A percentile compares a stretch with the other conserved stretches of the same genome.
phyloP scores from a whole-genome alignment of 1,284 basidiomycete genomes.

The Baeospora myosura region DNA sequence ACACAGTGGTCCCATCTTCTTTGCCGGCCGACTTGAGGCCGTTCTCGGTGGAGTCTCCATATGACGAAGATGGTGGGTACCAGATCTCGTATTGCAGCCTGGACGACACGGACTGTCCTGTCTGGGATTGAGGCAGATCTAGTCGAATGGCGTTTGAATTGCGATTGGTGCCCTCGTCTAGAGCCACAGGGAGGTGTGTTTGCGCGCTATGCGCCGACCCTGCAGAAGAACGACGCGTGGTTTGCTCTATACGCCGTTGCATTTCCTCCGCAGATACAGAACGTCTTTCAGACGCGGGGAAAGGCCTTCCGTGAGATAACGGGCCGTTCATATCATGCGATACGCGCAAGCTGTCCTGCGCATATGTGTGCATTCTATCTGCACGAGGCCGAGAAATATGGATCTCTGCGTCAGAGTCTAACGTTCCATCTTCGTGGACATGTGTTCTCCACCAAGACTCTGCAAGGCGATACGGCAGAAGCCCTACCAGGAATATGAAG shows the following conservation, averaged over 20 bases:
- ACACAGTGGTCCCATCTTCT: too few species aligned
- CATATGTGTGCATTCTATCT: too few species aligned
- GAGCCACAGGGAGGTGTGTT: neutral
- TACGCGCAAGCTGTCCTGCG: too few species aligned
- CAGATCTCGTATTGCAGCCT: conserved; percentile 27
- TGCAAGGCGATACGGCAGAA: conserved; percentile 44
- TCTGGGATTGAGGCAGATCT: neutral
- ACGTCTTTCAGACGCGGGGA: too few species aligned
- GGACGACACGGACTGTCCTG: neutral
- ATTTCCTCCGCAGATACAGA: neutral
- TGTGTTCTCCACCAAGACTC: conserved; percentile 35
- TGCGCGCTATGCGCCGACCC: too few species aligned
- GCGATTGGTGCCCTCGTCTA: neutral
- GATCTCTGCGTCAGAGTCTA: neutral
- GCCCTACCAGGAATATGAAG: conserved; percentile 48
- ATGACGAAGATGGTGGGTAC: conserved; percentile 31
- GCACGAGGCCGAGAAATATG: neutral
- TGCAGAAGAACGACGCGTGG: neutral
- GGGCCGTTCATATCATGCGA: too few species aligned
- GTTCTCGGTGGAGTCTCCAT: conserved; percentile 22
- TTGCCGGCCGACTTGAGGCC: neutral
- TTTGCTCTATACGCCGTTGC: neutral
- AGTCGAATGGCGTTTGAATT: neutral
- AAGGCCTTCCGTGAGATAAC: too few species aligned
- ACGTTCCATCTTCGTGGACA: conserved; percentile 4